A percentile compares a stretch with the other conserved stretches of the same genome.
These are phyloP conservation scores for Neoboletus subvelutipes DNA, from an alignment of 768 basidiomycete genomes.

Conservation along the genomic window DNA sequence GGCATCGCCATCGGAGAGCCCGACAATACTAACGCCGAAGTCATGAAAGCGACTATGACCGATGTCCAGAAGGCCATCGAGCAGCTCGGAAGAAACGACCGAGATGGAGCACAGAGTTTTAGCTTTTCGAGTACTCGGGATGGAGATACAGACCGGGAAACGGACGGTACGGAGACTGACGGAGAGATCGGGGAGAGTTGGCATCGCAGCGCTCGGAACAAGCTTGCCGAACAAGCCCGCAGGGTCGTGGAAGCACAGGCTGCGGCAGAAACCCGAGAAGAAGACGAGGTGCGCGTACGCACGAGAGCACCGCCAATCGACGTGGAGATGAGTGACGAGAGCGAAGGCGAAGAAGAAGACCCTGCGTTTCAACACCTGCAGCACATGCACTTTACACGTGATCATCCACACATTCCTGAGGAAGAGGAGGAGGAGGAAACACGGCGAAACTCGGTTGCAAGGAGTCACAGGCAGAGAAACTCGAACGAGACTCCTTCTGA, in stretches of 20 bases:
- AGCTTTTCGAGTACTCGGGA: slow-evolving; percentile 72
- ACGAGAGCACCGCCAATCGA: slow-evolving; percentile 62
- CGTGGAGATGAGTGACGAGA: slow-evolving; percentile 78
- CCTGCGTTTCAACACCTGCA: slow-evolving; percentile 35
- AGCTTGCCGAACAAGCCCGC: slow-evolving; percentile 69
- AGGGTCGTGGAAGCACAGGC: slow-evolving; percentile 49
- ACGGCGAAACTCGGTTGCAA: slow-evolving; percentile 25
- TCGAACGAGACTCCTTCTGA: slow-evolving; percentile 35
- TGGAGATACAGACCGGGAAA: slow-evolving; percentile 45
- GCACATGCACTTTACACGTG: slow-evolving; percentile 40
- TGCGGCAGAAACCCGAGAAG: slow-evolving; percentile 48
- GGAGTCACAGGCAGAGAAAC: slow-evolving; percentile 19
- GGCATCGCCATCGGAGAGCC: slow-evolving; percentile 28
- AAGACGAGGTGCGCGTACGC: slow-evolving; percentile 45
- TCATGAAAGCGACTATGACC: slow-evolving; percentile 86
- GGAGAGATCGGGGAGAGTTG: slow-evolving; percentile 58
- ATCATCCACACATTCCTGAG: slow-evolving; percentile 65
- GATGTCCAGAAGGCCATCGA: slow-evolving; percentile 91
- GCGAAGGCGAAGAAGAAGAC: slow-evolving; percentile 65
- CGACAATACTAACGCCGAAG: slow-evolving; percentile 41
- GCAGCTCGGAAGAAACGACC: slow-evolving; percentile 64
- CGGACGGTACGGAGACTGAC: slow-evolving; percentile 50
- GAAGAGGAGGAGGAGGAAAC: slow-evolving; percentile 63
- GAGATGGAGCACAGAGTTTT: slow-evolving; percentile 65
- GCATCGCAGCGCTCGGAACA: slow-evolving; percentile 64